These are phyloP conservation scores for Fraxinus sp. DNA, from an alignment of 305 asterid species.

Conservation along the genomic window DNA sequence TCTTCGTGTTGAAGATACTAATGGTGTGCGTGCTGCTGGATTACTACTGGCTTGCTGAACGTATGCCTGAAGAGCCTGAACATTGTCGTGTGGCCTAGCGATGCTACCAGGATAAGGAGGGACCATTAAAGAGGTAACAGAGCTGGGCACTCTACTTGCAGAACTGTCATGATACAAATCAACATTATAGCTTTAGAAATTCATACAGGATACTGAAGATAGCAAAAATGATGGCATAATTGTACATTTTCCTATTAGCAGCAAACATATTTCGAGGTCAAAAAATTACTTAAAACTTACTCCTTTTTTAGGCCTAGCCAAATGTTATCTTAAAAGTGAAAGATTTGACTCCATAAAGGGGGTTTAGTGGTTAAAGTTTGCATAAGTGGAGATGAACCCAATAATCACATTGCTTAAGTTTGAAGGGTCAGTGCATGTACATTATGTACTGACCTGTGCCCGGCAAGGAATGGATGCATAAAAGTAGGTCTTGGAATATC, in stretches of 20 bases:
- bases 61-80: slow-evolving; percentile 51
- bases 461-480: slow-evolving; percentile 56
- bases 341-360: not conserved
- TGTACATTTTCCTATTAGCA: not conserved
- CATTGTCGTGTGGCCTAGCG: slow-evolving; percentile 54
- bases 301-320: not conserved
- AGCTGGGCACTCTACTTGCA: slow-evolving; percentile 60
- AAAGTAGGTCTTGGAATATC: slow-evolving; percentile 56
- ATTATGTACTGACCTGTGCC: slow-evolving; percentile 56
- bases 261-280: not conserved
- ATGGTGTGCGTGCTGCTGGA: slow-evolving; percentile 40
- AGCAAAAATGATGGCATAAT: not conserved
- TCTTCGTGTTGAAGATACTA: slow-evolving; percentile 45
- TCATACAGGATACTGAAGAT: not conserved
- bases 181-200: not conserved
- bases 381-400: not conserved
- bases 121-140: slow-evolving; percentile 47
- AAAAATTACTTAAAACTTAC: not conserved
- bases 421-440: not conserved
- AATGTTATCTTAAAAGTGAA: not conserved
- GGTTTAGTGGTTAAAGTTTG: not conserved
- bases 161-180: slow-evolving; percentile 39
- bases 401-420: not conserved
- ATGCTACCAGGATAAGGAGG: slow-evolving; percentile 55
- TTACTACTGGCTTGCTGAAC: slow-evolving; percentile 52